Base-by-base conservation (phyloP, 345 rosid species). In the Brassica nigra region DNA sequence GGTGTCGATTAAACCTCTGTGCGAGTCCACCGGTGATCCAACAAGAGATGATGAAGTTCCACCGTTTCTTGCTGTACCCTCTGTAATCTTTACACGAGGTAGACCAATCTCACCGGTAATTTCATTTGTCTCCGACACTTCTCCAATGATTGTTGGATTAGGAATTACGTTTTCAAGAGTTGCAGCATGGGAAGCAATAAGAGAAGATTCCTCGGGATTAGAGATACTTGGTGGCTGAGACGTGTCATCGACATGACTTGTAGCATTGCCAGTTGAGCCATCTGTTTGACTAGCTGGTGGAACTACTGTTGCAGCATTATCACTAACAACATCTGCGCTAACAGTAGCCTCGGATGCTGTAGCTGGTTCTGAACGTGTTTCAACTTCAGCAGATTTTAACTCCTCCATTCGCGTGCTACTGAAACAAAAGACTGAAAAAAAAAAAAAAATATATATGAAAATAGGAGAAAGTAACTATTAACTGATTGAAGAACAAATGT, bases 341-440 rank as follows among this genome's bases (percentile, higher is more conserved):
- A 49, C 55, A 49, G 55, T 49, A 49, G 55, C 16, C 18, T 49
- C 57, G 1, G 57, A 49, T 49, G 57, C 18, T 49, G 2, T 1
- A 49, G 55, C 55, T 49, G 55, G 6, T 14, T 66, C 84, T 49
- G 52, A 39, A 80, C 74, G 68, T 57, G 82, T 74, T 15, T 49
- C 57, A 5, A 49, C 57, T 49, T 49, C 57, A 1, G 57, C 18
- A n/a, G 57, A 8, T 49, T 49, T 49, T 49, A 49, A n/a, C 8
- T 49, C 55, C 18, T 49, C 57, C 57, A 49, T 49, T 49, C 6
- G 8, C 2, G 18, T 49, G 57, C 57, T 4, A 49, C 20, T 49
- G 57, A 11, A 44, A 47, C 15, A 47, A 47, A 47, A 47, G 18
- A 47, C 16, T 12, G 54, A 49, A 47, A 12, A 15, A 12, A 47